Conservation (phyloP, 257 asterid species). For the Jacaranda copaia region DNA sequence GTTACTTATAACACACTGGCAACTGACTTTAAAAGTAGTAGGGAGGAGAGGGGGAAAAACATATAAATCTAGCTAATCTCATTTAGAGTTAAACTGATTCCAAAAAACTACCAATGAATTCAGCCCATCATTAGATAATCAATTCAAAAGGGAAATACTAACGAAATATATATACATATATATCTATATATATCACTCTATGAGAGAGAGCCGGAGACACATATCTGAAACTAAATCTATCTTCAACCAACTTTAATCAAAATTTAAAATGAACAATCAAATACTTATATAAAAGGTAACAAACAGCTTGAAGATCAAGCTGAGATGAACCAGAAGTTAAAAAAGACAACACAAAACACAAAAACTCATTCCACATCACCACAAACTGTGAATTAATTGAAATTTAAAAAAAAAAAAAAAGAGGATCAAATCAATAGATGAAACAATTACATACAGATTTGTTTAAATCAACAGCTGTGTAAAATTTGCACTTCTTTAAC, state of each 20-base stretch:
- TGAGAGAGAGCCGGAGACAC: background rate
- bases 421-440: background rate
- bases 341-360: background rate
- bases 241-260: background rate
- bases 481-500: background rate
- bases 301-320: slow-evolving; percentile 14
- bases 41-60: background rate
- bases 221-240: background rate
- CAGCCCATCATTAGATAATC: background rate
- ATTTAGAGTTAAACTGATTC: background rate
- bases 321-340: background rate
- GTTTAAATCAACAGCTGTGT: background rate
- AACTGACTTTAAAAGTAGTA: background rate
- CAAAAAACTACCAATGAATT: background rate
- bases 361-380: background rate
- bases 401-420: background rate
- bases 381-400: background rate
- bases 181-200: too few species aligned
- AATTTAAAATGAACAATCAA: background rate
- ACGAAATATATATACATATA: background rate
- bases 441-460: background rate
- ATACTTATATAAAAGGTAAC: background rate
- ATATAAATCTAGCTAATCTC: background rate
- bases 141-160: background rate
- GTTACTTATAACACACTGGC: background rate